Evolutionary conservation across 2,329 filamentous ascomycete genomes (phyloP), one percentile per base, ranked within the genome.

Genomic region (Ceratocystis cubensis): DNA sequence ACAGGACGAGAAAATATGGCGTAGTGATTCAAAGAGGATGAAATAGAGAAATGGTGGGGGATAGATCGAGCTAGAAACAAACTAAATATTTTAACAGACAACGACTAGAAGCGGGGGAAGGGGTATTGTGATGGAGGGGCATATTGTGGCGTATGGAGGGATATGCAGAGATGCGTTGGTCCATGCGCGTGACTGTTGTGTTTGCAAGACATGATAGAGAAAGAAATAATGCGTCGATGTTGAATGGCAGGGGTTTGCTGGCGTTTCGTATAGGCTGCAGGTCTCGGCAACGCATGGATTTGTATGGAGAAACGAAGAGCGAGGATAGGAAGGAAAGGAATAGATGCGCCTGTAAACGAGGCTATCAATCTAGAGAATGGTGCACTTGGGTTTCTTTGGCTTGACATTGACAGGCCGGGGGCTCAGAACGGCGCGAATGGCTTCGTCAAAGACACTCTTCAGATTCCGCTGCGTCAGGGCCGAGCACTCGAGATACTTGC

Each of bases 361-460:
- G 56, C 7, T 28, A 5, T 13, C 25, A 28, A 30, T 75, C 76
- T 82, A 90, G 75, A 90, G 80, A 73, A 90, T 85, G 61, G 81
- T 82, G 79, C 87, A 89, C 79, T 87, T 88, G 70, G 78, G 78
- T 75, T 83, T 83, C 79, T 87, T 87, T 72, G 80, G 76, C 79
- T 85, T 82, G 67, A 75, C 78, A 37, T 77, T 72, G 69, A 81
- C 77, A 22, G 84, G 84, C 71, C 83, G 80, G 67, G 88, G 87
- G 77, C 86, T 88, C 69, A 91, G 79, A 62, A 90, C 87, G 69
- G 87, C 87, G 72, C 94, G 88, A 75, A 99, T 99, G 44, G 94
- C 94, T 78, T 96, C 93, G 74, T 99, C 94, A 75, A 99, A 99
- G 62, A 99, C 94, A 73, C 91, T 96, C 86, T 99, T 99, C 72